phyloP scores from a whole-genome alignment of 768 basidiomycete species.

The Kwoniella newhampshirensis region DNA sequence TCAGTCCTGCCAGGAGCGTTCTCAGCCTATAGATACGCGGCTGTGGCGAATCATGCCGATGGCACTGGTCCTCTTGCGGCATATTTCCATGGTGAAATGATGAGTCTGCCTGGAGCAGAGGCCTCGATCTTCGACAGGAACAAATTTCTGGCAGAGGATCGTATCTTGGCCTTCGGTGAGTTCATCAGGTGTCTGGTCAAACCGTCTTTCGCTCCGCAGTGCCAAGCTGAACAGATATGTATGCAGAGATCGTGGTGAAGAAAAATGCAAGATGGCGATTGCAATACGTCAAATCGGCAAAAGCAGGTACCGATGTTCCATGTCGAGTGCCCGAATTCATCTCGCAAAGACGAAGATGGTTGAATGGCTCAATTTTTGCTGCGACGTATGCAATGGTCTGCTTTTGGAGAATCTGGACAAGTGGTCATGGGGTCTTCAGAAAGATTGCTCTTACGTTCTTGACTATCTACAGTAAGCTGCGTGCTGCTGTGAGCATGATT shows the following conservation, averaged over 20 bases:
- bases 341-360: slow-evolving; percentile 52
- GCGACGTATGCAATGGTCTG: slow-evolving; percentile 45
- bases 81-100: slow-evolving; percentile 50
- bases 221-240: slow-evolving; percentile 5
- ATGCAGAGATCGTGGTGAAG: slow-evolving; percentile 43
- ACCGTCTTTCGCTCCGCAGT: not conserved
- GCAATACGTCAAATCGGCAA: slow-evolving; percentile 49
- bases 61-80: slow-evolving; percentile 46
- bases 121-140: slow-evolving; percentile 63
- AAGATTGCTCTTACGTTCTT: slow-evolving; percentile 43
- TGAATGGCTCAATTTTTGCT: slow-evolving; percentile 52
- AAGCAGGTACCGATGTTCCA: slow-evolving; percentile 52
- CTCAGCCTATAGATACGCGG: slow-evolving; percentile 49
- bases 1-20: slow-evolving; percentile 49
- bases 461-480: slow-evolving; percentile 44
- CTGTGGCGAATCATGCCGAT: slow-evolving; percentile 45
- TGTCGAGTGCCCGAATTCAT: slow-evolving; percentile 45
- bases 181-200: not conserved
- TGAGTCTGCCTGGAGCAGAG: slow-evolving; percentile 44
- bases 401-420: slow-evolving; percentile 49
- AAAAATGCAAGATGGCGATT: slow-evolving; percentile 49
- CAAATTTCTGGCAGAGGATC: slow-evolving; percentile 79
- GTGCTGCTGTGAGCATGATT: not conserved
- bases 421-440: slow-evolving; percentile 49
- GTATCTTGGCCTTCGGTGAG: slow-evolving; percentile 59